Conservation (phyloP, 1,284 basidiomycete genomes). For the Sporisorium scitamineum region DNA sequence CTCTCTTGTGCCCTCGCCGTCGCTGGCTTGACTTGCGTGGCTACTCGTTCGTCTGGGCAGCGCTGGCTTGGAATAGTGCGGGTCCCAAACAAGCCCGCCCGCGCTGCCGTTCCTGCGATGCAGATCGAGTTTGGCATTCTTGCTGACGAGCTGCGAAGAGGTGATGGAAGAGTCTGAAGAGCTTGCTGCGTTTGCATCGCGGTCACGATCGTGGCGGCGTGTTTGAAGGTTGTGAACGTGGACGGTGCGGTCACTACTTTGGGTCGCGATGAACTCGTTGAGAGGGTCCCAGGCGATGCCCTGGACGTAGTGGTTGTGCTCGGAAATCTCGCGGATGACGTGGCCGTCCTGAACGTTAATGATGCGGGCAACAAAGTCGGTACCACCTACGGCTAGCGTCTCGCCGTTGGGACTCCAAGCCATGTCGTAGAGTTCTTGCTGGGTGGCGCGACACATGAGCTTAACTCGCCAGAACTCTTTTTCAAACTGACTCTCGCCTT, state of each 20-base stretch:
- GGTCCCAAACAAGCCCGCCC: slow-evolving; percentile 56
- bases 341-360: slow-evolving; percentile 79
- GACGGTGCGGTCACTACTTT: slow-evolving; percentile 66
- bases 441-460: slow-evolving; percentile 79
- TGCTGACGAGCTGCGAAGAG: slow-evolving; percentile 52
- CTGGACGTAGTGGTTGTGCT: slow-evolving; percentile 68
- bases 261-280: slow-evolving; percentile 65
- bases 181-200: slow-evolving; percentile 12
- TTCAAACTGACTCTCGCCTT: slow-evolving; percentile 85
- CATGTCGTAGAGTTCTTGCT: slow-evolving; percentile 88
- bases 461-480: slow-evolving; percentile 96
- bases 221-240: slow-evolving; percentile 57
- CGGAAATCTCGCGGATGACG: slow-evolving; percentile 64
- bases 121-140: slow-evolving; percentile 57
- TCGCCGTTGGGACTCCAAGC: slow-evolving; percentile 97
- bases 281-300: slow-evolving; percentile 69
- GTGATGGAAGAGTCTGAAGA: slow-evolving; percentile 22
- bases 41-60: slow-evolving; percentile 61
- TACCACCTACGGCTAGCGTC: slow-evolving; percentile 92
- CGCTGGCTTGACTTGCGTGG: slow-evolving; percentile 58
- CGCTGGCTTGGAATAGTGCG: slow-evolving; percentile 51
- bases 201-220: slow-evolving; percentile 30
- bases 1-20: slow-evolving; percentile 52
- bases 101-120: slow-evolving; percentile 56
- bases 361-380: slow-evolving; percentile 92